phyloP scores from a whole-genome alignment of 305 asterid genomes.

The Solanum chacoense region DNA sequence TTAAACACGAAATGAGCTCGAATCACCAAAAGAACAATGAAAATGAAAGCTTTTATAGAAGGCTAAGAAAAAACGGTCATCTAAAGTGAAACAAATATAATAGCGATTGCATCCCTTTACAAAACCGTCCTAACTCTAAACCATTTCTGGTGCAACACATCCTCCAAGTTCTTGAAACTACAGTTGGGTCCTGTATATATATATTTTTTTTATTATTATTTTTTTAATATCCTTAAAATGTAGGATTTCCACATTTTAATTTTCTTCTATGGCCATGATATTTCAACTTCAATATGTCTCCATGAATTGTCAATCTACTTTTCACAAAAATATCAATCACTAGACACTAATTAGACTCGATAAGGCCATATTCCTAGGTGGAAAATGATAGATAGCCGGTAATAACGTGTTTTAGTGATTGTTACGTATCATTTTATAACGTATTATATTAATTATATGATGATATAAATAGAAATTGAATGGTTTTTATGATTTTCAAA shows the following conservation, averaged over 20 bases:
- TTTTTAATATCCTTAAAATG: slow-evolving; percentile 10
- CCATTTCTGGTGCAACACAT: not conserved
- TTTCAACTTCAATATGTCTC: not conserved
- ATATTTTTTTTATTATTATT: fast-evolving
- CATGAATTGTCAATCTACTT: not conserved
- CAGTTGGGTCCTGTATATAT: not conserved
- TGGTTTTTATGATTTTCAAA: not conserved
- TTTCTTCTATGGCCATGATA: not conserved
- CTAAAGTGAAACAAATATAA: not conserved
- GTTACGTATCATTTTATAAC: not conserved
- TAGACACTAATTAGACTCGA: not conserved
- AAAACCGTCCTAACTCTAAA: not conserved
- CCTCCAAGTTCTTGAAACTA: not conserved
- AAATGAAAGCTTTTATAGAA: too few relatives aligned
- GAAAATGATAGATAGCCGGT: not conserved
- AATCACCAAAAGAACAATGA: not conserved
- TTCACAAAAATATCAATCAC: not conserved
- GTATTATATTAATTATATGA: not conserved
- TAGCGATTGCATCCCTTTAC: not conserved
- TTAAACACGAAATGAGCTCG: too few relatives aligned
- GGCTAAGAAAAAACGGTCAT: not conserved
- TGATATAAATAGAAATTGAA: too few relatives aligned
- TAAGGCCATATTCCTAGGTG: not conserved
- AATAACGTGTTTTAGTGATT: not conserved
- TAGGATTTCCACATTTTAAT: slow-evolving; percentile 18